Evolutionary conservation across 768 basidiomycete genomes (phyloP).

Genomic region (Boletus tomentosulus): DNA sequence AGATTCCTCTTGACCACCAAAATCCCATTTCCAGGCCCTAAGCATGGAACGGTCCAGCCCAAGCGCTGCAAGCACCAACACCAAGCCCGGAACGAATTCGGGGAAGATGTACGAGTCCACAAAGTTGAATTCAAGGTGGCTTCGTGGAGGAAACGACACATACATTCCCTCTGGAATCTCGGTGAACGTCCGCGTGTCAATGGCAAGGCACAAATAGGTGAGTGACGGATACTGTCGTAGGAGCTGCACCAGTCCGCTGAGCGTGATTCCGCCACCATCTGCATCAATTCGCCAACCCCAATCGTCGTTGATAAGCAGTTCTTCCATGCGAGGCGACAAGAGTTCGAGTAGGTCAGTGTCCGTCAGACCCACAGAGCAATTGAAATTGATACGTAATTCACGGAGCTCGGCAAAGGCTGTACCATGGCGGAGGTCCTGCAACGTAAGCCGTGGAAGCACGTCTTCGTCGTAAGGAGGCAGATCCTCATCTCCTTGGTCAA

Average conservation of each 20-base stretch:
- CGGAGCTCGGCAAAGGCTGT: not conserved
- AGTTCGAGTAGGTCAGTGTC: not conserved
- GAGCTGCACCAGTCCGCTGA: not conserved
- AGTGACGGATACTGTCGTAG: not conserved
- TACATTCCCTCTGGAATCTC: too few relatives aligned
- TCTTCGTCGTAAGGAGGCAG: not conserved
- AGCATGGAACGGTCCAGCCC: not conserved
- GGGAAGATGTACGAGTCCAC: too few relatives aligned
- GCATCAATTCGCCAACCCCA: not conserved
- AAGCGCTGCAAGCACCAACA: not conserved
- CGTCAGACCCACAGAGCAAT: not conserved
- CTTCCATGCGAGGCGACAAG: not conserved
- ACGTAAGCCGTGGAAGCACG: not conserved
- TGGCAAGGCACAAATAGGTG: not conserved
- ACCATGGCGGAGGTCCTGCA: not conserved
- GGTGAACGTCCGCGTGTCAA: not conserved
- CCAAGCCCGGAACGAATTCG: too few relatives aligned
- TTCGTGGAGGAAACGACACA: too few relatives aligned
- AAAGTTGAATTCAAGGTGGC: too few relatives aligned
- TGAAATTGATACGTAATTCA: not conserved
- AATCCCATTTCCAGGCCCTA: too few relatives aligned
- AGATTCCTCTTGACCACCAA: too few relatives aligned
- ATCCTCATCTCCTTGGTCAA: rapidly evolving
- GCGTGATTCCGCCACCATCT: not conserved
- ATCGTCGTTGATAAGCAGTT: not conserved